A percentile compares a stretch with the other conserved stretches of the same genome.
phyloP scores from a whole-genome alignment of 139 green algal species.

The Tetradesmus lagerheimii region DNA sequence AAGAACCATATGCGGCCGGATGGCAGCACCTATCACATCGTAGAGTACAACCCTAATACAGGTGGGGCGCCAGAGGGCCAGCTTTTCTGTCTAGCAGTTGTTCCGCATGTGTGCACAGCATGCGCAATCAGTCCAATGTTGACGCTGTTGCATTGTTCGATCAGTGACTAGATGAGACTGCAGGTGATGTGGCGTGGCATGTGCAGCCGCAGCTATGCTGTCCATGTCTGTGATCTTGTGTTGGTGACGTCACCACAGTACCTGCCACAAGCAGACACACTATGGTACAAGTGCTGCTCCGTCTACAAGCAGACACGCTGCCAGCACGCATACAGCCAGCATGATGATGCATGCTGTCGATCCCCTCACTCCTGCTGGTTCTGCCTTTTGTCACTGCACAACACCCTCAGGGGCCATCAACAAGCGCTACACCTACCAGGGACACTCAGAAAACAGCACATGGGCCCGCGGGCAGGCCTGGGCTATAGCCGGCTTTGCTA shows the following conservation, averaged over 20 bases:
- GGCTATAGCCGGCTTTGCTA: conserved; percentile 34
- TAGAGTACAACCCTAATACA: neutral
- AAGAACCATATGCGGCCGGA: conserved; percentile 3
- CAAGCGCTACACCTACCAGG: conserved; percentile 41
- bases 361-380: too few species aligned
- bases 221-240: neutral
- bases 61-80: neutral
- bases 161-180: too few species aligned
- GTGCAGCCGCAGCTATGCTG: neutral
- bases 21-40: neutral
- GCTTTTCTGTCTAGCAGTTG: too few species aligned
- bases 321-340: too few species aligned
- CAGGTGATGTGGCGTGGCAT: neutral
- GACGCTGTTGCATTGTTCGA: too few species aligned
- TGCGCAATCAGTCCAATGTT: too few species aligned
- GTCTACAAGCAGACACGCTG: too few species aligned
- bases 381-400: neutral
- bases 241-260: too few species aligned
- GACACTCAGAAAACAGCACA: neutral
- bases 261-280: too few species aligned
- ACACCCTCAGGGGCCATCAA: neutral
- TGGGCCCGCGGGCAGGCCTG: conserved; percentile 38
- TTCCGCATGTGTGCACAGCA: too few species aligned
- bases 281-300: too few species aligned
- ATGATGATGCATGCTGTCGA: too few species aligned